Percentiles rank a stretch among this genome's conserved stretches.
phyloP scores from a whole-genome alignment of 1,284 basidiomycete species.

The Wallemia mellicola region DNA sequence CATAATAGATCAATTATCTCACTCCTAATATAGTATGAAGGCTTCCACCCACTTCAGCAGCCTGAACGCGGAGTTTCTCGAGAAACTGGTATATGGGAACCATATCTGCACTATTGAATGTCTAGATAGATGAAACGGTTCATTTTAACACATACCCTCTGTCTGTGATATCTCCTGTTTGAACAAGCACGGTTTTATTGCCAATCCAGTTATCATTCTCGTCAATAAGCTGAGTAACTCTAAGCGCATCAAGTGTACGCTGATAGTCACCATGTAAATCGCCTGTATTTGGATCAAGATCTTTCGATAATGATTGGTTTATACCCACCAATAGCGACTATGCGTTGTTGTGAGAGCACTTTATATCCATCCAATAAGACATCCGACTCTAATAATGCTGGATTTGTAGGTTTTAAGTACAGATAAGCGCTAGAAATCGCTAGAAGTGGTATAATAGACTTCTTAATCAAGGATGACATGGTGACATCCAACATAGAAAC shows the following conservation, averaged over 20 bases:
- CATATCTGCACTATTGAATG: not conserved
- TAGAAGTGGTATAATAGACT: not conserved
- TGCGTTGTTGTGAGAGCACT: conserved; percentile 9
- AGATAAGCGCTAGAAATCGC: not conserved
- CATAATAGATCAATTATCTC: no score
- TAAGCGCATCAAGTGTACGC: conserved; percentile 39
- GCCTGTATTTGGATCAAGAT: no score
- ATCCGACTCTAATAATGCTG: not conserved
- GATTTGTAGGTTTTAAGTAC: not conserved
- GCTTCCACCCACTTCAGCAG: not conserved
- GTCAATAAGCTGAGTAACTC: conserved; percentile 42
- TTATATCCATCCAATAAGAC: not conserved
- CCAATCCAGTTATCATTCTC: conserved; percentile 43
- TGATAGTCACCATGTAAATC: conserved; percentile 47
- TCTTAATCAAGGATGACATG: no score
- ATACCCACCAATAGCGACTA: conserved; percentile 48
- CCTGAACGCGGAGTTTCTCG: not conserved
- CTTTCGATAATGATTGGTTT: no score
- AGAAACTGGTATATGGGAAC: not conserved
- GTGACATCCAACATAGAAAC: no score
- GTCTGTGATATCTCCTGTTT: conserved; percentile 81
- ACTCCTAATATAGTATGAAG: not conserved
- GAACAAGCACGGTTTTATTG: conserved; percentile 48
- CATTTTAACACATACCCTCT: conserved; percentile 20
- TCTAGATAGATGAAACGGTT: not conserved